Evolutionary conservation across 1,284 basidiomycete genomes (phyloP).

Genomic region (Ustilago nuda): DNA sequence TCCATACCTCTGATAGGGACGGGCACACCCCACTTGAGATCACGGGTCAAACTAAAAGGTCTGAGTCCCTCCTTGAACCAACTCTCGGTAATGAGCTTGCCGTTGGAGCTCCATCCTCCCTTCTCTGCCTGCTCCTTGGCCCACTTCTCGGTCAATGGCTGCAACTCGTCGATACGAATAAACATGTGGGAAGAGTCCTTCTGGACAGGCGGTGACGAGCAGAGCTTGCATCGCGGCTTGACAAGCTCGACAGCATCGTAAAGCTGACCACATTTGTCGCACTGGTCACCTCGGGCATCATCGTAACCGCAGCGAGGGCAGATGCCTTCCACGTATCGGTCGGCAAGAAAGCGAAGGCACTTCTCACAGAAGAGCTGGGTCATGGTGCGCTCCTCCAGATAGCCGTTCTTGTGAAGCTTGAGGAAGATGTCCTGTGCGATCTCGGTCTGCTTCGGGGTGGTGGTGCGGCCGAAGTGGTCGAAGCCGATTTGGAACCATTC

Average conservation of each 20-base stretch:
- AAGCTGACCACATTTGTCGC: constrained; percentile 91
- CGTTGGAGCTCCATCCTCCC: constrained; percentile 92
- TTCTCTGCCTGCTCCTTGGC: constrained; percentile 81
- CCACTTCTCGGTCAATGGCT: constrained; percentile 88
- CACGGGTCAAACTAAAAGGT: constrained; percentile 91
- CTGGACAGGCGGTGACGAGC: constrained; percentile 77
- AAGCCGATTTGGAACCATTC: constrained; percentile 94
- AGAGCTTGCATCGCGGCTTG: constrained; percentile 93
- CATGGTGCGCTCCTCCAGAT: constrained; percentile 65
- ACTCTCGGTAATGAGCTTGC: constrained; percentile 90
- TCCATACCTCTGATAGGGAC: constrained; percentile 86
- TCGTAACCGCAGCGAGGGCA: constrained; percentile 69
- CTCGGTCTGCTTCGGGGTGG: constrained; percentile 87
- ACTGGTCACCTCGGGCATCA: constrained; percentile 98
- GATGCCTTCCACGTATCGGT: constrained; percentile 67
- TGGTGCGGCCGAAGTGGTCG: constrained; percentile 96
- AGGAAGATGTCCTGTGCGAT: constrained; percentile 68
- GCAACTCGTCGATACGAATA: constrained; percentile 84
- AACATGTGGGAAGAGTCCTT: constrained; percentile 90
- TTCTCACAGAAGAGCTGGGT: constrained; percentile 66
- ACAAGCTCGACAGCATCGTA: constrained; percentile 89
- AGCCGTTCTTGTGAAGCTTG: constrained; percentile 65
- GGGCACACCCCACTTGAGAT: constrained; percentile 95
- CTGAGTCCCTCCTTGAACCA: constrained; percentile 87
- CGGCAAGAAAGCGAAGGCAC: constrained; percentile 65